Conservation (phyloP, 2,329 filamentous ascomycete species). For the Fusarium compactum region DNA sequence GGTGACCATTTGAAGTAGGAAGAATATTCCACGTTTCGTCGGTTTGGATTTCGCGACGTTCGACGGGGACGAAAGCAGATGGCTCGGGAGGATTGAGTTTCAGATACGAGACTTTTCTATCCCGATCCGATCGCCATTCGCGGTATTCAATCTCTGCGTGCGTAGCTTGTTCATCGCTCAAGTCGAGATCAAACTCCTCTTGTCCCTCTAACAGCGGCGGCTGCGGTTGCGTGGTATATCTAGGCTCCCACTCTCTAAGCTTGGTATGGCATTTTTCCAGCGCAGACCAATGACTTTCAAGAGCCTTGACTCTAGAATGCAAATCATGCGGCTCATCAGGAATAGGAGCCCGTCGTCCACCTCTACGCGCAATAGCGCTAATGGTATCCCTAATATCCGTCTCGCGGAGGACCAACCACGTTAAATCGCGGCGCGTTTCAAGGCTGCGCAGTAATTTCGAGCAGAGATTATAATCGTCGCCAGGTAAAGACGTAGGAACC, state of each 20-base stretch:
- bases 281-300: conserved; percentile 27
- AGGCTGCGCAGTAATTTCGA: conserved; percentile 25
- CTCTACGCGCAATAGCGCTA: conserved; percentile 21
- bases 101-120: conserved; percentile 18
- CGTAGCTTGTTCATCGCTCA: conserved; percentile 16
- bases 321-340: conserved; percentile 21
- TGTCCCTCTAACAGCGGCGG: conserved; percentile 5
- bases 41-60: conserved; percentile 16
- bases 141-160: conserved; percentile 24
- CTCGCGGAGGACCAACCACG: conserved; percentile 19
- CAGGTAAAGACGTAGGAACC: conserved; percentile 27
- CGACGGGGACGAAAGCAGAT: conserved; percentile 2
- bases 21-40: conserved; percentile 24
- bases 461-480: conserved; percentile 27
- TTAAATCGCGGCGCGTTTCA: conserved; percentile 30
- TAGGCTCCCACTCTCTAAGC: conserved; percentile 29
- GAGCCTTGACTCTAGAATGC: conserved; percentile 16
- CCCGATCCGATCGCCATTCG: conserved; percentile 19
- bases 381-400: conserved; percentile 28
- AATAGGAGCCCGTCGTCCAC: conserved; percentile 12
- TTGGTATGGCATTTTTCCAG: conserved; percentile 33
- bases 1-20: neutral
- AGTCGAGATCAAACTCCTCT: neutral
- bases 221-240: conserved; percentile 8
- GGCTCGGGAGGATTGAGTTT: conserved; percentile 12